A percentile compares a stretch with the other conserved stretches of the same genome.
phyloP scores from a whole-genome alignment of 257 asterid genomes.

The Solanum corneliomulleri region DNA sequence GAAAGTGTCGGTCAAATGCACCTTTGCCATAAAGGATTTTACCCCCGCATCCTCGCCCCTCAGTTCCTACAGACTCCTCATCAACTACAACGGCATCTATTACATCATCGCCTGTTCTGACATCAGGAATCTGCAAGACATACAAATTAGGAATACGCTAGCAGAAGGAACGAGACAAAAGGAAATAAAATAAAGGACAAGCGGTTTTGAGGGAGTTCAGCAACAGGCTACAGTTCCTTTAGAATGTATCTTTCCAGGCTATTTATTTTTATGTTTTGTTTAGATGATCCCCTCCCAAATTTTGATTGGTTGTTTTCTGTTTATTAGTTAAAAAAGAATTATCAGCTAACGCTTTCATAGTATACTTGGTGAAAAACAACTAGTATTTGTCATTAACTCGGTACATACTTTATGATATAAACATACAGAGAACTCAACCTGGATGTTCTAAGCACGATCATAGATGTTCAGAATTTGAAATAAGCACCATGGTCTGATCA shows the following conservation, averaged over 20 bases:
- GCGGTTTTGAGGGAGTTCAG: neutral
- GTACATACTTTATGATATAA: neutral
- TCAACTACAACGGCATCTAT: slow-evolving; percentile 88
- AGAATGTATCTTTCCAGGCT: neutral
- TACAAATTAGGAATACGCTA: neutral
- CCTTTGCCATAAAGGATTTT: slow-evolving; percentile 87
- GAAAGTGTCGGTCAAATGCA: slow-evolving; percentile 42
- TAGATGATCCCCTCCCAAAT: neutral
- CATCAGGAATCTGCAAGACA: slow-evolving; percentile 75
- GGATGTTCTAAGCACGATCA: neutral
- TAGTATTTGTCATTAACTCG: neutral
- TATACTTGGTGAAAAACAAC: neutral
- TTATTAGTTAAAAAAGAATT: neutral
- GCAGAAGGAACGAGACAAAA: neutral
- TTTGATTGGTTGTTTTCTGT: neutral
- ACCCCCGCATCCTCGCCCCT: slow-evolving; percentile 49
- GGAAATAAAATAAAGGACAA: neutral
- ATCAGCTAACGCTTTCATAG: neutral
- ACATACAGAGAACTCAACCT: neutral
- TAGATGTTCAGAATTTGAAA: neutral
- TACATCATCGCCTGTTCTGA: slow-evolving; percentile 68
- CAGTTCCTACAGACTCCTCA: slow-evolving; percentile 50
- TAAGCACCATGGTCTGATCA: neutral
- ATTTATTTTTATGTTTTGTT: neutral
- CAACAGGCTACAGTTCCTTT: neutral